Percentiles rank a stretch among this genome's conserved stretches.
Conservation (phyloP, 352 stramenopile species). For the Phytophthora nicotianae region DNA sequence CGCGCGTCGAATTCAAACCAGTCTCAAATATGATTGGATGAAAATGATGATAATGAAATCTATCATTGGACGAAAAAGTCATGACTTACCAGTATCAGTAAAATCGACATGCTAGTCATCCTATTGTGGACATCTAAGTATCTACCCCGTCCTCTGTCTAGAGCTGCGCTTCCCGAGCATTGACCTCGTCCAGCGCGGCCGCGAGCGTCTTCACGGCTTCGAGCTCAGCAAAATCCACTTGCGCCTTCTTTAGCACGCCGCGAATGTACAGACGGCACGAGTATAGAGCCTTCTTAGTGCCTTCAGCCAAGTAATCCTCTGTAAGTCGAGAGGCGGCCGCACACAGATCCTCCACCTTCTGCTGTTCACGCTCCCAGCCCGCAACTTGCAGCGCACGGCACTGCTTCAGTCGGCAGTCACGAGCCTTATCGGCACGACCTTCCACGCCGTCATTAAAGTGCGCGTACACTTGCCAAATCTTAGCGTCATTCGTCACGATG, state of each 20-base stretch:
- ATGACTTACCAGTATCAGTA: too few species aligned
- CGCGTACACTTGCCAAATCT: slow-evolving; percentile 86
- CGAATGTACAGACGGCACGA: slow-evolving; percentile 78
- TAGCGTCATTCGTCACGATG: slow-evolving; percentile 77
- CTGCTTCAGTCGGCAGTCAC: slow-evolving; percentile 82
- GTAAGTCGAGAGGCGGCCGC: slow-evolving; percentile 55
- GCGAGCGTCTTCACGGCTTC: slow-evolving; percentile 54
- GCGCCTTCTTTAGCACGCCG: slow-evolving; percentile 78
- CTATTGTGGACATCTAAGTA: slow-evolving; percentile 1
- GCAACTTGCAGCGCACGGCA: slow-evolving; percentile 72
- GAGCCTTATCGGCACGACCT: slow-evolving; percentile 65
- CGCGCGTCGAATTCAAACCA: slow-evolving; percentile 11
- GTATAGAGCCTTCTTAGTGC: slow-evolving; percentile 82
- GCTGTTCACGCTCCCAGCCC: slow-evolving; percentile 71
- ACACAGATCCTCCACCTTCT: slow-evolving; percentile 65
- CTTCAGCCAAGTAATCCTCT: slow-evolving; percentile 68
- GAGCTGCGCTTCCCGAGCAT: slow-evolving; percentile 56
- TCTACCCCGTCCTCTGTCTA: slow-evolving; percentile 19
- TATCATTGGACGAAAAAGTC: slow-evolving; percentile 15
- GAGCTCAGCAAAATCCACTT: slow-evolving; percentile 65
- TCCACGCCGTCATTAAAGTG: slow-evolving; percentile 77
- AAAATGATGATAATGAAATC: not conserved
- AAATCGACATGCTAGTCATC: too few species aligned
- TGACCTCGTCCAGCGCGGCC: slow-evolving; percentile 59
- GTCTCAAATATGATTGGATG: slow-evolving; percentile 14